Base-by-base conservation (phyloP, 1,139 yeast genomes). In the Suhomyces wounanorum region DNA sequence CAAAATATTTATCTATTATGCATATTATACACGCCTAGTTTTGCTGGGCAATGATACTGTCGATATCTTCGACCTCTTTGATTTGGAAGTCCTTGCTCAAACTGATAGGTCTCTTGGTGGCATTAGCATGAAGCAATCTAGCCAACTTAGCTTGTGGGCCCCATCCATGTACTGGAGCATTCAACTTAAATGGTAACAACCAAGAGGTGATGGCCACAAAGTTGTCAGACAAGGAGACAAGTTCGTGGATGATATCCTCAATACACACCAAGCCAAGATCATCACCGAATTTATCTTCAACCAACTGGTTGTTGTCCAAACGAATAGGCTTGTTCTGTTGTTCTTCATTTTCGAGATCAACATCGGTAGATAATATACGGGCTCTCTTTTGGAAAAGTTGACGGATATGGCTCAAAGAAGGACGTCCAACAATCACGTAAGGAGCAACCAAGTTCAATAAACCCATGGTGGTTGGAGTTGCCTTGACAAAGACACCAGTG, bases 301-400 rank as follows among this genome's bases (percentile, higher is more conserved):
- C 86, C 42, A 83, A 70, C 59, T 82, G 85, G 72, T 87, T 87
- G 68, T 85, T 89, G 64, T 87, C 88, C 60, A 87, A 71, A 45
- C 49, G 51, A 17, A 44, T 40, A 11, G 51, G 49, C 47, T 65
- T 66, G 35, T 16, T 69, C 68, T 43, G 69, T 45, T 70, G 70
- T 14, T 63, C 67, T 68, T 43, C 70, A 44, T 70, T 70, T 16
- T 63, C 67, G 9, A 69, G 70, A 30, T 69, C 79, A 36, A 64
- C 69, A 23, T 62, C 70, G 14, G 66, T 64, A 47, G 74, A 64
- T 53, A 74, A 67, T 43, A 85, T 78, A 50, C 82, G 78, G 18
- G 90, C 88, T 77, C 94, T 82, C 72, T 87, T 87, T 67, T 86
- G 92, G 62, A 87, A 77, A 55, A 87, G 71, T 58, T 85, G 80